Conservation (phyloP, 345 rosid species). For the Eucalyptus sp. region DNA sequence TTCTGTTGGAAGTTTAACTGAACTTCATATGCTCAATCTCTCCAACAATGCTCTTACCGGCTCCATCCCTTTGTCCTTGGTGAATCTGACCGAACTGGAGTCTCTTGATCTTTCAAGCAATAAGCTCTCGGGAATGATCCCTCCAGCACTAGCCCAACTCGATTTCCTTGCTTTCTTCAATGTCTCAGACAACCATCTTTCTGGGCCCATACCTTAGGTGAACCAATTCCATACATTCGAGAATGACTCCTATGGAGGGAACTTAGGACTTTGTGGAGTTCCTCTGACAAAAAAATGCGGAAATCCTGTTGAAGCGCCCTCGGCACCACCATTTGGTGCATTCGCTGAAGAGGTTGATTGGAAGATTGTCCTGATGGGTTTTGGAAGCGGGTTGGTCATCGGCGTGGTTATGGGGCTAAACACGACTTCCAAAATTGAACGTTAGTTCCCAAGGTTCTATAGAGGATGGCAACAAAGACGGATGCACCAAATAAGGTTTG, state of each 20-base stretch:
- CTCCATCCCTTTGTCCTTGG: not conserved
- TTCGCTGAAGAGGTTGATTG: not conserved
- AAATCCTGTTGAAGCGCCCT: not conserved
- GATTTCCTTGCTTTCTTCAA: not conserved
- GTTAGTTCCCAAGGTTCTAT: not conserved
- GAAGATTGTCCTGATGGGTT: not conserved
- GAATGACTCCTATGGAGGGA: not conserved
- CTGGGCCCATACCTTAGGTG: not conserved
- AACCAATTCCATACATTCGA: not conserved
- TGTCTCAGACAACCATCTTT: not conserved
- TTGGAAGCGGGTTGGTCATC: not conserved
- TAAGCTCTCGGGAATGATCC: slow-evolving; percentile 1
- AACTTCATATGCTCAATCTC: not conserved
- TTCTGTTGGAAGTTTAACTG: not conserved
- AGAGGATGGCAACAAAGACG: not conserved
- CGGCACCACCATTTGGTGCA: not conserved
- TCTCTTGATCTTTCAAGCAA: slow-evolving; percentile 1
- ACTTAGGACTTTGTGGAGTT: not conserved
- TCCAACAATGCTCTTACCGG: not conserved
- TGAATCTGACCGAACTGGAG: not conserved
- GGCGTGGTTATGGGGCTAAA: not conserved
- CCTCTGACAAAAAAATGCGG: not conserved
- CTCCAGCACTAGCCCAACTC: not conserved
- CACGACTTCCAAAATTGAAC: not conserved
- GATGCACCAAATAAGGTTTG: not conserved